phyloP scores from a whole-genome alignment of 2,329 filamentous ascomycete genomes.

The Myriosclerotinia curreyana region DNA sequence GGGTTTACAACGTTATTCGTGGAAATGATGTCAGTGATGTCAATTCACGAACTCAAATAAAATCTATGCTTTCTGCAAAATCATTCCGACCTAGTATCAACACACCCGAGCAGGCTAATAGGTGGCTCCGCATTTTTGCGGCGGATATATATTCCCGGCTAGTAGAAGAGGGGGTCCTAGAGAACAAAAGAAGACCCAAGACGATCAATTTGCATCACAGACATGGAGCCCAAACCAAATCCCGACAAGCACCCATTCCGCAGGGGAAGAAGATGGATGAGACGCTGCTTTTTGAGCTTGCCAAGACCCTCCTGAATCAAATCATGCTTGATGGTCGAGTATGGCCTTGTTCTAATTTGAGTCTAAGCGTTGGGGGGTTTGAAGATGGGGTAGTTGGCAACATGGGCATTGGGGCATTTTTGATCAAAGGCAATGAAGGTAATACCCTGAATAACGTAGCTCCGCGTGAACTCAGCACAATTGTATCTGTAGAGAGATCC shows the following conservation, averaged over 20 bases:
- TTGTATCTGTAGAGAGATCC: conserved; percentile 29
- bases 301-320: conserved; percentile 72
- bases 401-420: conserved; percentile 78
- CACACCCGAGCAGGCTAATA: conserved; percentile 70
- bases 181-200: conserved; percentile 81
- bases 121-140: conserved; percentile 87
- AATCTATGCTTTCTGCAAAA: conserved; percentile 96
- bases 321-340: conserved; percentile 73
- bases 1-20: conserved; percentile 81
- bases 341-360: conserved; percentile 92
- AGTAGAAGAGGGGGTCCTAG: conserved; percentile 84
- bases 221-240: conserved; percentile 68
- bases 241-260: conserved; percentile 73
- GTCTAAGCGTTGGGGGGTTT: conserved; percentile 84
- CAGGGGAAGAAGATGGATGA: conserved; percentile 72
- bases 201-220: conserved; percentile 83
- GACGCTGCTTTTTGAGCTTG: conserved; percentile 67
- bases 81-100: conserved; percentile 86
- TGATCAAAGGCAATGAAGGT: conserved; percentile 72
- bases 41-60: conserved; percentile 87
- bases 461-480: conserved; percentile 25
- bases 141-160: conserved; percentile 88
- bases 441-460: conserved; percentile 47
- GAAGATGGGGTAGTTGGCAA: conserved; percentile 84
- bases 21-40: conserved; percentile 87